These are phyloP conservation scores for Termitomyces sp. DNA, from an alignment of 768 basidiomycete species.

Conservation along the genomic window DNA sequence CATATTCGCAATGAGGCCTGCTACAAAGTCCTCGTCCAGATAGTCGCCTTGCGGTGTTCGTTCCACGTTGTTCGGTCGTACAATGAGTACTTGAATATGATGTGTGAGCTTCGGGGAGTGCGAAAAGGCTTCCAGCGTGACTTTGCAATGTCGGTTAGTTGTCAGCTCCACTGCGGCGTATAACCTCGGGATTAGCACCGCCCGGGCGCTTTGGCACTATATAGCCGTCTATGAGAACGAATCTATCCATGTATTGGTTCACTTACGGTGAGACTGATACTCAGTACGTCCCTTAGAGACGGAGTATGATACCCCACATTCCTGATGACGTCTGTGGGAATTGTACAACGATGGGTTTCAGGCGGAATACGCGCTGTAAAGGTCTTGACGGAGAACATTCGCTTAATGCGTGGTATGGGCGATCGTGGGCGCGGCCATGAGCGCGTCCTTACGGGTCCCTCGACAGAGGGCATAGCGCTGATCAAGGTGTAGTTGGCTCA, in stretches of 20 bases:
- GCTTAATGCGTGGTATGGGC: slow-evolving; percentile 18
- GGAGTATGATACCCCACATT: slow-evolving; percentile 20
- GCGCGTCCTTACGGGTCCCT: slow-evolving; percentile 7
- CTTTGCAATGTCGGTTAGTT: slow-evolving; percentile 27
- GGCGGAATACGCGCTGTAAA: background rate
- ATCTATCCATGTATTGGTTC: background rate
- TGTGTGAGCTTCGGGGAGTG: slow-evolving; percentile 23
- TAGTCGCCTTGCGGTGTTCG: slow-evolving; percentile 28
- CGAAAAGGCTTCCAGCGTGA: slow-evolving; percentile 42
- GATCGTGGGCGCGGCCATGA: slow-evolving; percentile 10
- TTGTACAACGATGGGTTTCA: slow-evolving; percentile 2
- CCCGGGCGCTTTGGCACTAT: slow-evolving; percentile 25
- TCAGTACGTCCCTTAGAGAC: slow-evolving; percentile 21
- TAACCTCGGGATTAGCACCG: slow-evolving; percentile 22
- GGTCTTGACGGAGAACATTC: slow-evolving; percentile 11
- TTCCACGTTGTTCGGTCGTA: slow-evolving; percentile 28
- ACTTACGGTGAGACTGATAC: slow-evolving; percentile 23
- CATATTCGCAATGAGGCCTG: slow-evolving; percentile 22
- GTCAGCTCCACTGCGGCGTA: slow-evolving; percentile 29
- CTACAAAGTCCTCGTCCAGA: slow-evolving; percentile 24
- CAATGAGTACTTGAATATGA: slow-evolving; percentile 22
- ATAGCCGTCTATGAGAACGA: background rate
- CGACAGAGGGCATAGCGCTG: slow-evolving; percentile 4
- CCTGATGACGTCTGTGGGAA: slow-evolving; percentile 19
- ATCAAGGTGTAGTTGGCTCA: background rate